Base-by-base conservation (phyloP, 2,329 filamentous ascomycete species). In the Aspergillus sp. region DNA sequence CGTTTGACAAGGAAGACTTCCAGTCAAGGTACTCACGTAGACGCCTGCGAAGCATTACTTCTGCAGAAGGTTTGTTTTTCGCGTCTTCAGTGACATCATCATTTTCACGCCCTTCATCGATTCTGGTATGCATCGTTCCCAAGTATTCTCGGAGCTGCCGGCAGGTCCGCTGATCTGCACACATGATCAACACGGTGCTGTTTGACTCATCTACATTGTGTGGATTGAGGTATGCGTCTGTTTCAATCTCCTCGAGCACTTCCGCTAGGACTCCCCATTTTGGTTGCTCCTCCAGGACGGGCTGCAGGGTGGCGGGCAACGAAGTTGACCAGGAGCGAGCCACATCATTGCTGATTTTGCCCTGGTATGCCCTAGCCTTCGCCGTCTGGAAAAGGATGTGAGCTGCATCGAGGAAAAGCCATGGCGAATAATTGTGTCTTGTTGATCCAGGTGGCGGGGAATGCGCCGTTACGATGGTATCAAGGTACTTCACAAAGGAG, bases 141-240 rank as follows among this genome's bases (percentile, higher is more conserved):
- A 99, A 76, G 67, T 93, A 97, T 68, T 97, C 93, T 58, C 91
- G 85, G 40, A 99, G 78, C 64, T 99, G 94, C 13, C 88, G 83
- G 65, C 90, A 96, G 7, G 91, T 96, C 51, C 86, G 85, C 52
- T 89, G 85, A 64, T 96, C 93, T 21, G 88, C 87, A 67, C 93
- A 97, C 94, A 99, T 97, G 68, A 99, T 90, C 31, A 99, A 76
- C 46, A 96, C 91, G 2, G 89, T 90, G n/a, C 89, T 89, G 66
- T 91, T 96, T 0, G 91, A 96, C 63, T 91, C 89, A 68, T 94
- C 91, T 51, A 83, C 80, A n/a, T 80, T 75, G 7, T 79, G 76
- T 5, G 90, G 88, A 57, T 95, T 92, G 64, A 95, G 87, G 68
- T 95, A 94, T 14, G 91, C 80, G 64, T 96, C 92, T 49, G 87